phyloP scores from a whole-genome alignment of 257 asterid species.

The Forsythia suspensa region DNA sequence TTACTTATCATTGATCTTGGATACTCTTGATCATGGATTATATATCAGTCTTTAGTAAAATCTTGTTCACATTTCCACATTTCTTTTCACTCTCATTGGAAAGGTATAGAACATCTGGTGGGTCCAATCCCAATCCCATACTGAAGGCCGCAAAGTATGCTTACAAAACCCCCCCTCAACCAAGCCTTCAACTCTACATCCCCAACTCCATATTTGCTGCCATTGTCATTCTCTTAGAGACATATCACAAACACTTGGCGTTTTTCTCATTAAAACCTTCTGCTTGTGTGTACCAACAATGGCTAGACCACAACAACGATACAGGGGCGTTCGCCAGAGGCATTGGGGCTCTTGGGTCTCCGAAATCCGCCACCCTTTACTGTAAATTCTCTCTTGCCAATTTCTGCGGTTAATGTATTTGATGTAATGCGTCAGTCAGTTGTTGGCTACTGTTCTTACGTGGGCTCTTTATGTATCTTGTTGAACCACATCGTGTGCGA shows the following conservation, averaged over 20 bases:
- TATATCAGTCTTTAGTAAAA: neutral
- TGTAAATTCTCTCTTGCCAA: constrained; percentile 38
- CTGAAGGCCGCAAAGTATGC: constrained; percentile 59
- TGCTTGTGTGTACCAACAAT: constrained; percentile 20
- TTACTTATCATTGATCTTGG: neutral
- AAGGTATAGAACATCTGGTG: constrained; percentile 33
- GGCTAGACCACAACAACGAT: constrained; percentile 74
- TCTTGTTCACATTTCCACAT: too few species aligned
- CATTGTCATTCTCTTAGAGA: constrained; percentile 4
- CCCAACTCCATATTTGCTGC: neutral
- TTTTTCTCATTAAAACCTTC: neutral
- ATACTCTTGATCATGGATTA: too few species aligned
- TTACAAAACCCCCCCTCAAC: constrained; percentile 38
- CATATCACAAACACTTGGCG: constrained; percentile 23
- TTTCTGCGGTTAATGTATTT: neutral
- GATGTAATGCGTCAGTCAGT: neutral
- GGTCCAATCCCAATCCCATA: constrained; percentile 42
- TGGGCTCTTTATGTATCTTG: too few species aligned
- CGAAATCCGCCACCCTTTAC: constrained; percentile 91
- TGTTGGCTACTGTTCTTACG: neutral
- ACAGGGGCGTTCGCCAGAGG: constrained; percentile 86
- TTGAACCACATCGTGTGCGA: neutral
- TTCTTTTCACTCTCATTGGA: neutral
- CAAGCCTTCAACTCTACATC: neutral
- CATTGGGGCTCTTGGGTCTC: constrained; percentile 99